phyloP scores from a whole-genome alignment of 202 grass and related monocot genomes.

The Carex arenaria region DNA sequence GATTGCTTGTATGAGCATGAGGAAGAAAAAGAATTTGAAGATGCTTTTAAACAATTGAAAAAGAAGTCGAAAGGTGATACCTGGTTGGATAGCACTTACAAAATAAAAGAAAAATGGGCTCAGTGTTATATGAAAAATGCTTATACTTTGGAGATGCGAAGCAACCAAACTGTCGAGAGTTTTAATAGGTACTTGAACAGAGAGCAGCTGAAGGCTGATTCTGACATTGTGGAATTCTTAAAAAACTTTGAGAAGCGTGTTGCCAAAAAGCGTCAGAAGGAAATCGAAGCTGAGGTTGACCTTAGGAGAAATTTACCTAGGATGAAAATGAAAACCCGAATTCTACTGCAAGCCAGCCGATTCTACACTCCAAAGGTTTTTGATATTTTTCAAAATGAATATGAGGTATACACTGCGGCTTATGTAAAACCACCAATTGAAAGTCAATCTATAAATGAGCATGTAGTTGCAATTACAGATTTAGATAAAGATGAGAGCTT shows the following conservation, averaged over 20 bases:
- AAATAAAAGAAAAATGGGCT: conserved; percentile 31
- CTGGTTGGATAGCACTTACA: conserved; percentile 25
- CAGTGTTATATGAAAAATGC: conserved; percentile 30
- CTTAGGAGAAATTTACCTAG: conserved; percentile 26
- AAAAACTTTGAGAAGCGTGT: conserved; percentile 30
- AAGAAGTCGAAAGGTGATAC: conserved; percentile 16
- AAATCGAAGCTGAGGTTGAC: conserved; percentile 26
- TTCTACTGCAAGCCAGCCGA: conserved; percentile 22
- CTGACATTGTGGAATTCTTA: conserved; percentile 31
- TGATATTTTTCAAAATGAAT: conserved; percentile 34
- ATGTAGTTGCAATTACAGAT: conserved; percentile 32
- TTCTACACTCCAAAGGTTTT: conserved; percentile 30
- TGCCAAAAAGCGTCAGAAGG: conserved; percentile 21
- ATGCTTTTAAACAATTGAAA: conserved; percentile 19
- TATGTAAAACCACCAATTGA: conserved; percentile 29
- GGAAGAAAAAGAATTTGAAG: conserved; percentile 22
- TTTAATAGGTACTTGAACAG: conserved; percentile 30
- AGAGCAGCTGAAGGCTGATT: conserved; percentile 29
- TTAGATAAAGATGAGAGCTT: conserved; percentile 32
- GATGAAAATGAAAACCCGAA: conserved; percentile 31
- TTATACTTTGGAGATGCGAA: conserved; percentile 25
- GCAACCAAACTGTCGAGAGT: conserved; percentile 20
- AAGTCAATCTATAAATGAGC: conserved; percentile 19
- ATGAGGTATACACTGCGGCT: conserved; percentile 36
- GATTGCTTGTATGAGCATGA: conserved; percentile 22